Evolutionary conservation across 2,329 filamentous ascomycete species (phyloP).

Genomic region (Trichoderma asperellum): DNA sequence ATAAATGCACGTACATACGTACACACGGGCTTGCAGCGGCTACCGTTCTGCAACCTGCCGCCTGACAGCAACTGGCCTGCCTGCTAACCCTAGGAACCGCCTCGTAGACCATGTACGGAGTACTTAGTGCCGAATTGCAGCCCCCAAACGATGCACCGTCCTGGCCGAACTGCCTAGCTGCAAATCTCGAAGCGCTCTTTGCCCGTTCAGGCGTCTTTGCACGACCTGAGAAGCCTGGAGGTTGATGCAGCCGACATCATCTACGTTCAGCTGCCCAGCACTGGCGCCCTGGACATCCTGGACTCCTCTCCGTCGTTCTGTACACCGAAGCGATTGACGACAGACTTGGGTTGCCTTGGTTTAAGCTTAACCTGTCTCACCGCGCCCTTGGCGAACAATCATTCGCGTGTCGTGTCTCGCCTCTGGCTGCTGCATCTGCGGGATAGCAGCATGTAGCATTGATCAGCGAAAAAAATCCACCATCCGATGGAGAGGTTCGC

Average conservation of each 20-base stretch:
- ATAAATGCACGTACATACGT: not conserved
- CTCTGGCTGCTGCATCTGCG: conserved; percentile 17
- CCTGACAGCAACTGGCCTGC: not conserved
- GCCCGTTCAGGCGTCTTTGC: conserved; percentile 11
- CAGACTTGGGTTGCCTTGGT: conserved; percentile 12
- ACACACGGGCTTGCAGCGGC: not conserved
- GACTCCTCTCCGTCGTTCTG: not conserved
- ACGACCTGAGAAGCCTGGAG: not conserved
- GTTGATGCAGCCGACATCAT: not conserved
- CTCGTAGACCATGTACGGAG: not conserved
- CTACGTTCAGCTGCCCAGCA: not conserved
- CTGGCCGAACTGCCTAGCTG: conserved; percentile 6
- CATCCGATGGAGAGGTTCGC: not conserved
- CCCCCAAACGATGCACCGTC: not conserved
- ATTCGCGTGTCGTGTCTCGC: conserved; percentile 13
- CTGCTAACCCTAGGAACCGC: not conserved
- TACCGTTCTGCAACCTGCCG: not conserved
- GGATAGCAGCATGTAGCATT: conserved; percentile 2
- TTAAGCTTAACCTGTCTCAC: conserved; percentile 31
- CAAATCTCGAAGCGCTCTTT: conserved; percentile 16
- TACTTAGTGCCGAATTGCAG: not conserved
- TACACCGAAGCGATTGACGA: conserved; percentile 11
- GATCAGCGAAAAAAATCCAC: conserved; percentile 10
- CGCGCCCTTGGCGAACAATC: conserved; percentile 15
- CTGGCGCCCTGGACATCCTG: not conserved